These are phyloP conservation scores for Fusarium papillatum DNA, from an alignment of 2,329 filamentous ascomycete species.

Conservation along the genomic window DNA sequence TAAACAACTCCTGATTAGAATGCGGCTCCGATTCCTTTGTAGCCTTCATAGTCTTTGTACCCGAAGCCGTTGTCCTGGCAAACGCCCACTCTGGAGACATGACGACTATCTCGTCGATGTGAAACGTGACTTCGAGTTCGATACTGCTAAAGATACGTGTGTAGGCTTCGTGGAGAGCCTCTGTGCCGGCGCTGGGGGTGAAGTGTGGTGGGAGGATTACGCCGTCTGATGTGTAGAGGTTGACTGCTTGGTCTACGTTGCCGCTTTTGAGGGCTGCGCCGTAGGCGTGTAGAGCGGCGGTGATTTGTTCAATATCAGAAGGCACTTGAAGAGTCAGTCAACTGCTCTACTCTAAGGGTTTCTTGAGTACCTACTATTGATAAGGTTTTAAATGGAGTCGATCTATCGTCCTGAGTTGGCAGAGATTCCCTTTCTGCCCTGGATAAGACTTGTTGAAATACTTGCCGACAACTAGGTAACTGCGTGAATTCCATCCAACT, in stretches of 20 bases:
- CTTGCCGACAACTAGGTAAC: neutral
- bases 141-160: neutral
- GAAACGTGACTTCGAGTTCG: neutral
- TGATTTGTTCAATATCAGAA: neutral
- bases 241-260: constrained; percentile 27
- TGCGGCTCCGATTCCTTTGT: neutral
- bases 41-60: neutral
- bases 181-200: constrained; percentile 22
- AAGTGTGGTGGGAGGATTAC: constrained; percentile 43
- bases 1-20: constrained; percentile 37
- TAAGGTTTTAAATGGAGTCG: fast-evolving
- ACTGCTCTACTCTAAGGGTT: fast-evolving
- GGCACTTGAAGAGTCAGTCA: neutral
- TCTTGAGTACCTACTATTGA: neutral
- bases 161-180: constrained; percentile 1
- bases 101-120: neutral
- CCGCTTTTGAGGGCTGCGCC: constrained; percentile 31
- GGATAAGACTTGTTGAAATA: fast-evolving
- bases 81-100: neutral
- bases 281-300: constrained; percentile 12
- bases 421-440: neutral
- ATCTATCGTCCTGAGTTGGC: neutral
- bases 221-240: constrained; percentile 39
- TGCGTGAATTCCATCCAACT: neutral
- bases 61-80: neutral